Percentiles rank a stretch among this genome's conserved stretches.
These are phyloP conservation scores for Leersia perrieri DNA, from an alignment of 176 grass and related monocot genomes.

Conservation along the genomic window DNA sequence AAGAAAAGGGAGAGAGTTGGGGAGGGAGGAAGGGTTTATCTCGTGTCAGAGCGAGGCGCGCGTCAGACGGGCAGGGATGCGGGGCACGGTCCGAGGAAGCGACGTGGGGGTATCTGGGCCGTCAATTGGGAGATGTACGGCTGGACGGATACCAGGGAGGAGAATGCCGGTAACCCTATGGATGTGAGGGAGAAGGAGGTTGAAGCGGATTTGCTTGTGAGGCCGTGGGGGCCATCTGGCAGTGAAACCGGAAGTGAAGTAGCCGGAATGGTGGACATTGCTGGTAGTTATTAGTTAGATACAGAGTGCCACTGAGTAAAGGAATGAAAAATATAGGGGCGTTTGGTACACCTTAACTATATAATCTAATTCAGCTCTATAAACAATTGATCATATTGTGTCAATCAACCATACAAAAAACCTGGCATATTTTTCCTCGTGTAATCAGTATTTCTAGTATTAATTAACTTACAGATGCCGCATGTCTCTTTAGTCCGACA, in stretches of 20 bases:
- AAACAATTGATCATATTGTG: too few species aligned
- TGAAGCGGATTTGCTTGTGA: background rate
- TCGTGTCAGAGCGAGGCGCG: conserved; percentile 33
- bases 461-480: background rate
- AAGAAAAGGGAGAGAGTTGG: background rate
- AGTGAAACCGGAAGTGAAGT: background rate
- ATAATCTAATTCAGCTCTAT: too few species aligned
- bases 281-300: too few species aligned
- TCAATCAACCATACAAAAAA: too few species aligned
- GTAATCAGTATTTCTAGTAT: too few species aligned
- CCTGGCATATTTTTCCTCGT: too few species aligned
- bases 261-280: background rate
- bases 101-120: background rate
- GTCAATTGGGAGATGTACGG: background rate
- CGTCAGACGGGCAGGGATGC: too few species aligned
- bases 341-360: too few species aligned
- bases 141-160: background rate
- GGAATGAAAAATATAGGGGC: too few species aligned
- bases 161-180: conserved; percentile 24
- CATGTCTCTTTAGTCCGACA: background rate
- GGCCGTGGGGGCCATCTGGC: too few species aligned
- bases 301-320: too few species aligned
- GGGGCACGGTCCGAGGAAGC: conserved; percentile 19
- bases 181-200: too few species aligned
- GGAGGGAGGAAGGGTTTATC: conserved; percentile 41